A percentile compares a stretch with the other conserved stretches of the same genome.
phyloP scores from a whole-genome alignment of 108 stramenopile species.

The Nitzschia inconspicua region DNA sequence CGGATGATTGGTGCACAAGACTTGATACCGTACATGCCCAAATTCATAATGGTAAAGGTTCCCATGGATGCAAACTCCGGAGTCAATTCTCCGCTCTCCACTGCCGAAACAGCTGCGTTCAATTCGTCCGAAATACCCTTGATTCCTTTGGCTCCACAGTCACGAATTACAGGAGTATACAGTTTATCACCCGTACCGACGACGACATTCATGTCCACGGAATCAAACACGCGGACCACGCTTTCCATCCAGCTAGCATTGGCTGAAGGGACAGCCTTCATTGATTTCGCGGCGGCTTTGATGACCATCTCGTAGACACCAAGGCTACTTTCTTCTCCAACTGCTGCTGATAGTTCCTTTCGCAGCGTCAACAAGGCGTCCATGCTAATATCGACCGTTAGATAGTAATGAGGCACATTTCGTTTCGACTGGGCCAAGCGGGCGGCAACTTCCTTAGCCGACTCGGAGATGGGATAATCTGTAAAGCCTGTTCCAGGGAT shows the following conservation, averaged over 20 bases:
- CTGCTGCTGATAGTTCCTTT: constrained; percentile 49
- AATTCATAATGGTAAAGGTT: constrained; percentile 94
- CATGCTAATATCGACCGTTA: constrained; percentile 84
- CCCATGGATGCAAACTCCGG: constrained; percentile 53
- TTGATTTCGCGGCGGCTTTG: constrained; percentile 93
- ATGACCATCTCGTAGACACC: constrained; percentile 98
- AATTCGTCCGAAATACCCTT: constrained; percentile 84
- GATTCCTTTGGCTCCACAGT: constrained; percentile 64
- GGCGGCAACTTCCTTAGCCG: constrained; percentile 93
- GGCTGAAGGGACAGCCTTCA: constrained; percentile 94
- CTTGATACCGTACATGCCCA: constrained; percentile 99
- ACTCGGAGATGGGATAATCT: constrained; percentile 52
- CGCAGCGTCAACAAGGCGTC: constrained; percentile 87
- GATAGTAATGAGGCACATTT: constrained; percentile 96
- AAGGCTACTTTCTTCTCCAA: constrained; percentile 67
- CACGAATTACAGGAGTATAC: constrained; percentile 74
- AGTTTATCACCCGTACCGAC: constrained; percentile 96
- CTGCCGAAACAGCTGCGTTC: constrained; percentile 78
- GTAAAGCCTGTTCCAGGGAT: constrained; percentile 31
- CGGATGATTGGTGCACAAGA: constrained; percentile 99
- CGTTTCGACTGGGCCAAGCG: constrained; percentile 96
- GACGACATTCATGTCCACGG: constrained; percentile 97
- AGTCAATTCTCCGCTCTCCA: constrained; percentile 41
- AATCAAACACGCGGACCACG: constrained; percentile 52
- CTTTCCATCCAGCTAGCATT: constrained; percentile 73